Base-by-base conservation (phyloP, 495 filamentous ascomycete species). In the Aspergillus nidulans region DNA sequence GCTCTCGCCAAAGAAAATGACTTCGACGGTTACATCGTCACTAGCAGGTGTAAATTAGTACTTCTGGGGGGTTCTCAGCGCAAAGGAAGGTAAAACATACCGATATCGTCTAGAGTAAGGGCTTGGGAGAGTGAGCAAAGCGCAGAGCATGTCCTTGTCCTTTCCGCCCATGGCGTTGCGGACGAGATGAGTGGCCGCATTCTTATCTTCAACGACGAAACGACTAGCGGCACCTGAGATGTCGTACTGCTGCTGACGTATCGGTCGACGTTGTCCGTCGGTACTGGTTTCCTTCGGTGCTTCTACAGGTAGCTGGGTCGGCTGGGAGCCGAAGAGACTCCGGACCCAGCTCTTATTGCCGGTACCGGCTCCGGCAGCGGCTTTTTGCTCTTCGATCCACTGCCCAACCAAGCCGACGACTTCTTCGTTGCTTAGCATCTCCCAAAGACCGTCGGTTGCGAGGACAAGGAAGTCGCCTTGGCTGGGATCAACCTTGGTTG, bases 361-460 rank as follows among this genome's bases (percentile, higher is more conserved):
- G 57, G 65, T 59, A 68, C 75, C 61, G 46, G 65, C 62, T 32
- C 72, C 69, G 15, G 72, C 64, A 3, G 15, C 23, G 21, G 44
- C 24, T 44, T 78, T 70, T 61, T 91, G 87, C 42, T 84, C 79
- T 64, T 99, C 92, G 34, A 99, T 79, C 95, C 95, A 99, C 67
- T 92, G 88, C 3, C 92, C 95, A 12, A 99, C 95, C 6, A 99
- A 79, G 0, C 95, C 95, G 44, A 99, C 86, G 1, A 97, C 95
- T 73, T 99, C 95, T 65, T 99, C 95, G 65, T 97, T 99, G 47
- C 89, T 96, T 47, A 99, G 77, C 92, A 97, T 97, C 73, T 99
- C 95, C 94, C 95, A 99, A 12, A 99, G 78, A 2, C 95, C 95
- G 64, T 99, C 95, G 0, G 95, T 96, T 5, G 95, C 95, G 79